These are phyloP conservation scores for Diaporthe ampelina DNA, from an alignment of 2,329 filamentous ascomycete genomes.

Conservation along the genomic window DNA sequence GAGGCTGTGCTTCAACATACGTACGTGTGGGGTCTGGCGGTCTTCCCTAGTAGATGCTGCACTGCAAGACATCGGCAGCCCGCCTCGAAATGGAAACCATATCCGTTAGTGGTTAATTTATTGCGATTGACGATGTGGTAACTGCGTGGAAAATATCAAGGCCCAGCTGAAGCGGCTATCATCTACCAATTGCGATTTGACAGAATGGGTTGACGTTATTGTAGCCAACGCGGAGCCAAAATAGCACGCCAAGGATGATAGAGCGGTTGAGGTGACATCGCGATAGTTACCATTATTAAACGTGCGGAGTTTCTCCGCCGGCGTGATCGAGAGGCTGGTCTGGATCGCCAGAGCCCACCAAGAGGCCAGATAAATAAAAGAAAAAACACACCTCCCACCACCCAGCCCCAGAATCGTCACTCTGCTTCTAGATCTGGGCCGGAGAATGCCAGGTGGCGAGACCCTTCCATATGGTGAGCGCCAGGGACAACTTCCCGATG, in stretches of 20 bases:
- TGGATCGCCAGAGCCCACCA: conserved; percentile 12
- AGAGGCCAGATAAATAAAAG: conserved; percentile 6
- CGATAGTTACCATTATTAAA: conserved; percentile 25
- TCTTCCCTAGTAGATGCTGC: neutral
- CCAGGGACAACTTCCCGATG: conserved; percentile 19
- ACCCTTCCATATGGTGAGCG: conserved; percentile 20
- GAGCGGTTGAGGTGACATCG: conserved; percentile 18
- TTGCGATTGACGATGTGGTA: neutral
- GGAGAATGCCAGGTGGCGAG: conserved; percentile 12
- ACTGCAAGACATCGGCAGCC: conserved; percentile 7
- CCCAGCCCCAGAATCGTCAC: neutral
- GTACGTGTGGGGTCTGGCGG: neutral
- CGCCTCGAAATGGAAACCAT: neutral
- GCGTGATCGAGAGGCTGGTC: neutral
- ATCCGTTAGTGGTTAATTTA: neutral
- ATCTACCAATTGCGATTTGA: neutral
- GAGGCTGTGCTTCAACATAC: neutral
- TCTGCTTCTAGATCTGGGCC: conserved; percentile 21
- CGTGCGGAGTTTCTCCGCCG: conserved; percentile 24
- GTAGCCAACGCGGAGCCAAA: conserved; percentile 7
- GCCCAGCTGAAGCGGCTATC: neutral
- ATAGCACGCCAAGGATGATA: conserved; percentile 7
- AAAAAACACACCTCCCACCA: neutral
- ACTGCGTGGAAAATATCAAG: no score
- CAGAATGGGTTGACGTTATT: conserved; percentile 14